Evolutionary conservation across 164 flowering plant species (phyloP).

Genomic region (Chloranthus sessilifolius): DNA sequence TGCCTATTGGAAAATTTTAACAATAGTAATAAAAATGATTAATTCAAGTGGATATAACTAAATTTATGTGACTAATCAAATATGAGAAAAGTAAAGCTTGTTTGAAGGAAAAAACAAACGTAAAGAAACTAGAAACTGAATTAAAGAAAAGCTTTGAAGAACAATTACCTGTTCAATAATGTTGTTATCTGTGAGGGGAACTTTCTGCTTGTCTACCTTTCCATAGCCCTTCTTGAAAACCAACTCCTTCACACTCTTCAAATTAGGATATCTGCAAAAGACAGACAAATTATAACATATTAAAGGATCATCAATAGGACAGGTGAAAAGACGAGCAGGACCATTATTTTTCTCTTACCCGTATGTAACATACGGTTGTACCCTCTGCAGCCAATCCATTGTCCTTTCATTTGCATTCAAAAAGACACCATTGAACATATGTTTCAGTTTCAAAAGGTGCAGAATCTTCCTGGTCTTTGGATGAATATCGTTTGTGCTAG

Average conservation of each 20-base stretch:
- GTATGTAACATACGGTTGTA: conserved; percentile 80
- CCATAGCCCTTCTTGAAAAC: conserved; percentile 75
- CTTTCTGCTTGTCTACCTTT: conserved; percentile 41
- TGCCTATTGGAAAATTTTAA: too few species aligned
- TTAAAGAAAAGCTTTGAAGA: background rate
- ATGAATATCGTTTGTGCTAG: conserved; percentile 70
- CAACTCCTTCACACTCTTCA: conserved; percentile 71
- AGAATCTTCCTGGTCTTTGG: conserved; percentile 53
- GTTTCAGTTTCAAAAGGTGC: conserved; percentile 39
- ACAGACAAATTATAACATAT: background rate
- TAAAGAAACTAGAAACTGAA: background rate
- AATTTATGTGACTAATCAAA: too few species aligned
- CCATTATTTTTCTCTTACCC: conserved; percentile 42
- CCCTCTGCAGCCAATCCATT: conserved; percentile 49
- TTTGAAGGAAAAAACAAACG: background rate
- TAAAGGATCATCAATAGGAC: background rate
- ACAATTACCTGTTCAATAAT: conserved; percentile 68
- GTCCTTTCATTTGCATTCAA: conserved; percentile 49
- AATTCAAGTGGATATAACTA: too few species aligned
- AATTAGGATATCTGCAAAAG: conserved; percentile 65
- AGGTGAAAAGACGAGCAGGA: background rate
- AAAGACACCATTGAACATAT: conserved; percentile 54
- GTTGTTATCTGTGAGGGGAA: conserved; percentile 81
- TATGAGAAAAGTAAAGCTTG: too few species aligned
- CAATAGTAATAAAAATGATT: too few species aligned